phyloP scores from a whole-genome alignment of 176 grass and related monocot genomes.

The Pontederia paniculata region DNA sequence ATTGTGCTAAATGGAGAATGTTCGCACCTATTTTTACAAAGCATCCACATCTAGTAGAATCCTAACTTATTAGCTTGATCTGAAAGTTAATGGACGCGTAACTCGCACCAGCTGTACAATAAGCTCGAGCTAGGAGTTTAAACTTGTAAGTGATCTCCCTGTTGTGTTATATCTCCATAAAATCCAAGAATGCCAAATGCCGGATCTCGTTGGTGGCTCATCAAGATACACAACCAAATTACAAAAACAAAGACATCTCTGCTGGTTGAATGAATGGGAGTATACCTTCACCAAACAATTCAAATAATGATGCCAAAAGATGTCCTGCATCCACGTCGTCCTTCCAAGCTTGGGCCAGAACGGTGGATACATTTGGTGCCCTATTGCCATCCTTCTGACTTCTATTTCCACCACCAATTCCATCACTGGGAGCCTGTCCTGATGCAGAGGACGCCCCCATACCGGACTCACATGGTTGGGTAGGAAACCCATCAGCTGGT shows the following conservation, averaged over 20 bases:
- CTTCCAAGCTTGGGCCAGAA: slow-evolving; percentile 82
- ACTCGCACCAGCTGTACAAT: too few relatives aligned
- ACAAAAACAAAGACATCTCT: slow-evolving; percentile 54
- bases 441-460: slow-evolving; percentile 31
- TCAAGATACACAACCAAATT: slow-evolving; percentile 7
- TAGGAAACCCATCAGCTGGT: slow-evolving; percentile 33
- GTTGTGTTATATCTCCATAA: too few relatives aligned
- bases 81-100: too few relatives aligned
- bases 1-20: too few relatives aligned
- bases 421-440: slow-evolving; percentile 18
- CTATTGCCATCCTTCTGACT: slow-evolving; percentile 30
- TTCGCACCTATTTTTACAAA: too few relatives aligned
- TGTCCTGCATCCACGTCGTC: slow-evolving; percentile 61
- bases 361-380: slow-evolving; percentile 30
- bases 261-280: slow-evolving; percentile 67
- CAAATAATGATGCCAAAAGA: slow-evolving; percentile 46
- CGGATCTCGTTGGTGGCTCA: too few relatives aligned
- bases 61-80: too few relatives aligned
- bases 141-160: too few relatives aligned
- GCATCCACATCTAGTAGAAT: too few relatives aligned
- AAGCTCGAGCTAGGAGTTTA: too few relatives aligned
- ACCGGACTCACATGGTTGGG: slow-evolving; percentile 28
- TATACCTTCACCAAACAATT: slow-evolving; percentile 68
- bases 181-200: too few relatives aligned
- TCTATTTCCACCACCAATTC: slow-evolving; percentile 15